Evolutionary conservation across 129 eudicot species (phyloP).

Genomic region (Helianthus annuus): DNA sequence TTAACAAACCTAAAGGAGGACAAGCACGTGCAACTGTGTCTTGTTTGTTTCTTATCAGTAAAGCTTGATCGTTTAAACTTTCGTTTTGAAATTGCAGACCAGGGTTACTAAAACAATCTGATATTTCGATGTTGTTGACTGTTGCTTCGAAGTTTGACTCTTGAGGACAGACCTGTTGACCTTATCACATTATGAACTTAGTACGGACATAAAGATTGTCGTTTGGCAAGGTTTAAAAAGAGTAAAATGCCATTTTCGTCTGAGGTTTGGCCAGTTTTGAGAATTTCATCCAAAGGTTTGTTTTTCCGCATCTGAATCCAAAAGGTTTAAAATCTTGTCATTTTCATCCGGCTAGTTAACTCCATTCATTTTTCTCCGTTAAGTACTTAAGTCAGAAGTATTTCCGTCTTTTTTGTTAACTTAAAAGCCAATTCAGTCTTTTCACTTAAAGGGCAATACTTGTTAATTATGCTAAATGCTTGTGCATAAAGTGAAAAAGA

Average conservation of each 20-base stretch:
- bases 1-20: conserved; percentile 33
- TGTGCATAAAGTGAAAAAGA: too few species aligned
- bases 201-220: conserved; percentile 10
- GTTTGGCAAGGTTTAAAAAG: background rate
- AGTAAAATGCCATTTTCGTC: background rate
- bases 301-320: too few species aligned
- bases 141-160: conserved; percentile 71
- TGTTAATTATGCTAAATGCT: too few species aligned
- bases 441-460: too few species aligned
- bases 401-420: too few species aligned
- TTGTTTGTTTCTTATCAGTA: conserved; percentile 54
- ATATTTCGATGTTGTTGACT: conserved; percentile 61
- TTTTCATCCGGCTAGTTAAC: too few species aligned
- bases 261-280: too few species aligned
- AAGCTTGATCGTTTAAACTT: conserved; percentile 30
- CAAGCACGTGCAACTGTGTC: conserved; percentile 59
- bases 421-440: too few species aligned
- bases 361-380: too few species aligned
- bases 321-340: too few species aligned
- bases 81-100: conserved; percentile 15
- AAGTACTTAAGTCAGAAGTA: too few species aligned
- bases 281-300: too few species aligned
- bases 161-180: conserved; percentile 74
- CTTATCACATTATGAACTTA: conserved; percentile 43
- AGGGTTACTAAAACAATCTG: conserved; percentile 53